phyloP scores from a whole-genome alignment of 148 eudicot species.

The Spergularia bocconei region DNA sequence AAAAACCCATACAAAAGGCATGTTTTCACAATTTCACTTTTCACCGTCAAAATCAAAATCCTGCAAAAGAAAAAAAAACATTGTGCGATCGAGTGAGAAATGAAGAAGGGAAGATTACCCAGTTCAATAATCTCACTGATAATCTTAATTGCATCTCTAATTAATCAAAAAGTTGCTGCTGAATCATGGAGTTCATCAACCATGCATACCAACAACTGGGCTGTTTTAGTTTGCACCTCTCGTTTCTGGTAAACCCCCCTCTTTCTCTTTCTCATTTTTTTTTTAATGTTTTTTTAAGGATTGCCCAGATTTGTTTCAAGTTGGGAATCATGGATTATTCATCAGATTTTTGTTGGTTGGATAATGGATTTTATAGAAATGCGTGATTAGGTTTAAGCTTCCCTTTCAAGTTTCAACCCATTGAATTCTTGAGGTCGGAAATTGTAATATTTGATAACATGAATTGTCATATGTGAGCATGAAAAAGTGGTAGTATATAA shows the following conservation, averaged over 20 bases:
- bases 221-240: conserved; percentile 95
- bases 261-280: background rate
- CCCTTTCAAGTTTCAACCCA: no score
- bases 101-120: conserved; percentile 8
- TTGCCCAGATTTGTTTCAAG: background rate
- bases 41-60: no score
- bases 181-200: conserved; percentile 41
- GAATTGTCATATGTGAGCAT: no score
- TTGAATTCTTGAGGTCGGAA: no score
- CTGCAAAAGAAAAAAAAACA: no score
- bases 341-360: background rate
- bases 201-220: conserved; percentile 98
- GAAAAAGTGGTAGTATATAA: no score
- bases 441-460: no score
- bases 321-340: background rate
- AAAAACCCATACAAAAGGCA: no score
- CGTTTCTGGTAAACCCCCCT: conserved; percentile 66
- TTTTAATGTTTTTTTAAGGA: no score
- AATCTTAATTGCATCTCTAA: background rate
- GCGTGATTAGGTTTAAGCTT: no score
- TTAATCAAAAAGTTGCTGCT: conserved; percentile 17
- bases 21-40: no score
- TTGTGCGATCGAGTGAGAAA: background rate
- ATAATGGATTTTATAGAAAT: no score
- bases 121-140: background rate